A percentile compares a stretch with the other conserved stretches of the same genome.
phyloP scores from a whole-genome alignment of 495 filamentous ascomycete genomes.

The Talaromyces wortmannii region DNA sequence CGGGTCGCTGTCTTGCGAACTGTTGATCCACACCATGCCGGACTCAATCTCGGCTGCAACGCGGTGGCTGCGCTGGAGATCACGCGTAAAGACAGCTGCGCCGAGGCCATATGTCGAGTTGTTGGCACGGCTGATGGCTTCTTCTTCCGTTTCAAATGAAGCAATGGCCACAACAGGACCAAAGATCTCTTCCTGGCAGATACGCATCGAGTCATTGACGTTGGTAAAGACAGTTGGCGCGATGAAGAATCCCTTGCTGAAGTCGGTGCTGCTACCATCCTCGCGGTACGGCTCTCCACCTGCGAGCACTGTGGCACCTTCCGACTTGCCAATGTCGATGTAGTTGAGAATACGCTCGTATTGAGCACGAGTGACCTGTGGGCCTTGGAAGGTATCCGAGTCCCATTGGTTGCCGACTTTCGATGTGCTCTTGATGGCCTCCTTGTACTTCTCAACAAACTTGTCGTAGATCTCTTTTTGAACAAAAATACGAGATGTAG shows the following conservation, averaged over 20 bases:
- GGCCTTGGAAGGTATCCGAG: slow-evolving; percentile 71
- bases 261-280: slow-evolving; percentile 16
- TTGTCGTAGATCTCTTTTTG: slow-evolving; percentile 69
- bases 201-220: slow-evolving; percentile 59
- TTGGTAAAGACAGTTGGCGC: slow-evolving; percentile 66
- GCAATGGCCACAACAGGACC: slow-evolving; percentile 81
- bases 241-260: slow-evolving; percentile 57
- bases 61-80: slow-evolving; percentile 69
- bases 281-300: slow-evolving; percentile 68
- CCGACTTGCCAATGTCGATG: slow-evolving; percentile 68
- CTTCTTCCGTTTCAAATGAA: slow-evolving; percentile 74
- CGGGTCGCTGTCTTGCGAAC: slow-evolving; percentile 65
- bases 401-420: slow-evolving; percentile 81
- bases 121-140: slow-evolving; percentile 77
- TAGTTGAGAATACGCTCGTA: slow-evolving; percentile 78
- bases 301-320: slow-evolving; percentile 69
- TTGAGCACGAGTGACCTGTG: slow-evolving; percentile 80
- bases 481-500: slow-evolving; percentile 73
- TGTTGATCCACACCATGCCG: slow-evolving; percentile 97
- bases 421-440: slow-evolving; percentile 55
- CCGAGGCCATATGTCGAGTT: slow-evolving; percentile 80
- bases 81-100: slow-evolving; percentile 72
- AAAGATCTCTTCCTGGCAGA: slow-evolving; percentile 73
- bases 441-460: slow-evolving; percentile 67
- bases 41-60: slow-evolving; percentile 74